Evolutionary conservation across 805 yeast species (phyloP), one percentile per base, ranked within the genome.

Genomic region (Metschnikowia gelsemii): DNA sequence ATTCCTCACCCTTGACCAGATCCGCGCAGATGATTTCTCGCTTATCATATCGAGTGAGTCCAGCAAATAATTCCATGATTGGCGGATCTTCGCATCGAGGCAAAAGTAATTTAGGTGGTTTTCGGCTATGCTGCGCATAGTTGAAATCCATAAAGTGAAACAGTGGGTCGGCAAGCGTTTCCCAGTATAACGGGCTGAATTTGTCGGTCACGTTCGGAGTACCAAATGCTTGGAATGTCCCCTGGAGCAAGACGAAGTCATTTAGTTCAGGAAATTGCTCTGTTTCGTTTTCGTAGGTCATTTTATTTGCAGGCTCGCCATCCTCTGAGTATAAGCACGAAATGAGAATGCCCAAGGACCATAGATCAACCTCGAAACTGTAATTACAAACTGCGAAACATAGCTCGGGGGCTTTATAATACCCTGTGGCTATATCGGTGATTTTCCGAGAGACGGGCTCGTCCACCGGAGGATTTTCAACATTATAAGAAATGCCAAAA

Each of bases 331-430:
- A 73, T 22, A 87, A 49, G 32, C 74, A 58, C n/a, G 82, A 76
- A 35, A 81, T 51, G 2, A 85, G 54, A 8, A 87, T 73, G 0
- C 87, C 95, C 14, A 78, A 57, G 1, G 85, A 66, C 95, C 95
- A 87, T 12, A 84, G 66, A 52, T 87, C 95, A 7, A 86, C 66
- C 28, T 71, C 78, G 26, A 55, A 58, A 2, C 73, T 63, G 54
- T 87, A 87, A 45, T 70, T 66, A 1, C 66, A 47, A n/a, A 75
- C 61, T 0, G 87, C 85, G 37, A 84, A 73, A 30, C 86, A 64
- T 34, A 84, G 62, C 54, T 87, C 95, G 0, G 95, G 91, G 0
- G 93, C 81, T 45, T 84, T 80, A 61, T 78, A 87, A 24, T 70
- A 69, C 1, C 82, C 80, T 0, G 90, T 82, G 16, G 83, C 73